A percentile compares a stretch with the other conserved stretches of the same genome.
phyloP scores from a whole-genome alignment of 495 filamentous ascomycete species.

The Acidiella bohemica region DNA sequence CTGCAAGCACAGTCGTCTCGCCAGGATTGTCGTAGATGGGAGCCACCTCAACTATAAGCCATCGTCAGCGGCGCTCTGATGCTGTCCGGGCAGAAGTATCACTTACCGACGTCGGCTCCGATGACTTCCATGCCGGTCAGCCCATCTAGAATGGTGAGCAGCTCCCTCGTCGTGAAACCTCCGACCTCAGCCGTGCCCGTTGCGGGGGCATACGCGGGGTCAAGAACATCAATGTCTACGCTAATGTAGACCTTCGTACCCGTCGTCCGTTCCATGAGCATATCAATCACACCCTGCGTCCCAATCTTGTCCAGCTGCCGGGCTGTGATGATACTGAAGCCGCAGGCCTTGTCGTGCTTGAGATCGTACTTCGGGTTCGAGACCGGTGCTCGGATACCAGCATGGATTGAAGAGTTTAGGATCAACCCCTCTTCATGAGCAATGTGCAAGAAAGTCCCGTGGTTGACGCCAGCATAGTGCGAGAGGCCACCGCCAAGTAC shows the following conservation, averaged over 20 bases:
- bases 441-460: constrained; percentile 41
- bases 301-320: constrained; percentile 28
- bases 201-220: constrained; percentile 32
- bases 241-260: constrained; percentile 30
- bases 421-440: constrained; percentile 42
- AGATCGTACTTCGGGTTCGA: constrained; percentile 32
- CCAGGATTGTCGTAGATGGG: constrained; percentile 38
- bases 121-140: constrained; percentile 28
- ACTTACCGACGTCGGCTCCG: constrained; percentile 31
- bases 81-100: not conserved
- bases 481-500: constrained; percentile 37
- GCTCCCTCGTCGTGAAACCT: constrained; percentile 31
- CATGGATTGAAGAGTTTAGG: constrained; percentile 36
- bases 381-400: constrained; percentile 38
- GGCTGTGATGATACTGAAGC: constrained; percentile 33
- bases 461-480: constrained; percentile 40
- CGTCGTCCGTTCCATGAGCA: constrained; percentile 22
- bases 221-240: constrained; percentile 33
- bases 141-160: constrained; percentile 30
- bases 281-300: constrained; percentile 24
- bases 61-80: not conserved
- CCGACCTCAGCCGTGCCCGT: constrained; percentile 31
- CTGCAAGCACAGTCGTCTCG: constrained; percentile 36
- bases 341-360: constrained; percentile 37
- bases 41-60: constrained; percentile 33